A percentile compares a stretch with the other conserved stretches of the same genome.
These are phyloP conservation scores for Eucalyptus tenuipes DNA, from an alignment of 345 rosid species.

Conservation along the genomic window DNA sequence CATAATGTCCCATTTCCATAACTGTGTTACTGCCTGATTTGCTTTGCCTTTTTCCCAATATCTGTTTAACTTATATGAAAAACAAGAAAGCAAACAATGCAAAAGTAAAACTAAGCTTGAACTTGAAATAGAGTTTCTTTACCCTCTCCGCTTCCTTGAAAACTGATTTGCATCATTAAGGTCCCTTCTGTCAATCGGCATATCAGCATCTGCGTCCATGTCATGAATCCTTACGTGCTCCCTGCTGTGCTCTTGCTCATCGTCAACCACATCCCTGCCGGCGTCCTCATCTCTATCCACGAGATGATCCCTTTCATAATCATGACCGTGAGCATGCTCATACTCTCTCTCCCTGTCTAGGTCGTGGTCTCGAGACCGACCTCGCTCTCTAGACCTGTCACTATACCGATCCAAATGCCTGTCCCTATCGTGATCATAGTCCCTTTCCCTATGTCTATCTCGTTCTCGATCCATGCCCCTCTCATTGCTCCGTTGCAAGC, in stretches of 20 bases:
- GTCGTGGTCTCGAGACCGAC: conserved; percentile 33
- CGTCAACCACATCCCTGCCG: conserved; percentile 22
- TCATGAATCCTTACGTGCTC: conserved; percentile 9
- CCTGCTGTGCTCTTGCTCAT: conserved; percentile 21
- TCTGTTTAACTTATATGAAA: not conserved
- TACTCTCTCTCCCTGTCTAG: conserved; percentile 31
- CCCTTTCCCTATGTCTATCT: conserved; percentile 43
- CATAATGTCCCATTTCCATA: not conserved
- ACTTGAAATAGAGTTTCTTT: not conserved
- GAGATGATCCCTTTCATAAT: conserved; percentile 28
- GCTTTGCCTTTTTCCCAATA: not conserved
- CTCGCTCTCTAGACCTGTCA: conserved; percentile 54
- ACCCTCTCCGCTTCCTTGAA: conserved; percentile 45
- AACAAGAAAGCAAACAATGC: not conserved
- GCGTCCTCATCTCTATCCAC: conserved; percentile 30
- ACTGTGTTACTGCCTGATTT: not conserved
- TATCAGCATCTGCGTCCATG: conserved; percentile 15
- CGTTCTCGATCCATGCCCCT: conserved; percentile 18
- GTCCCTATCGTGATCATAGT: conserved; percentile 26
- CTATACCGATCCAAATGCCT: conserved; percentile 17
- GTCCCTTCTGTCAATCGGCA: conserved; percentile 22
- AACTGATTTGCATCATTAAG: conserved; percentile 18
- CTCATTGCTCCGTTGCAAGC: conserved; percentile 13
- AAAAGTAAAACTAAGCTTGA: not conserved
- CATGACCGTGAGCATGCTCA: conserved; percentile 19